These are phyloP conservation scores for Globisporangium lucens DNA, from an alignment of 352 stramenopile species.

Conservation along the genomic window DNA sequence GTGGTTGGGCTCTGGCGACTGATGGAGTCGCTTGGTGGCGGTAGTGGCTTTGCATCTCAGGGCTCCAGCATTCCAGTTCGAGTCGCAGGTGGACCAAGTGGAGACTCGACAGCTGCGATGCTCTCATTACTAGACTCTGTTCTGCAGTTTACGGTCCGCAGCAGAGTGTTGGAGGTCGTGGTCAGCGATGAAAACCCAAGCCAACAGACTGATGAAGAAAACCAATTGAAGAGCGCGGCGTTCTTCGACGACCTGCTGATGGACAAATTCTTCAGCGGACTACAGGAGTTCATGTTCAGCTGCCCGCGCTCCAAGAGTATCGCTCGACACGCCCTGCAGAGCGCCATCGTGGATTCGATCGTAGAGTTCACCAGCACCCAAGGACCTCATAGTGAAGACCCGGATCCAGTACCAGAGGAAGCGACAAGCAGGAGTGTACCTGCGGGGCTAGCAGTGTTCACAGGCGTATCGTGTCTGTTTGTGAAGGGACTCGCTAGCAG, in stretches of 20 bases:
- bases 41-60: slow-evolving; percentile 3
- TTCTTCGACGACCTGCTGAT: slow-evolving; percentile 56
- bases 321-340: slow-evolving; percentile 24
- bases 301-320: slow-evolving; percentile 32
- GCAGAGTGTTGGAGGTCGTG: slow-evolving; percentile 16
- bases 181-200: neutral
- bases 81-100: slow-evolving; percentile 16
- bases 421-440: neutral
- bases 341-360: slow-evolving; percentile 16
- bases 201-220: slow-evolving; percentile 4
- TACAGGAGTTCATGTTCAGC: slow-evolving; percentile 59
- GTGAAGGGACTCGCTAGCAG: slow-evolving; percentile 38
- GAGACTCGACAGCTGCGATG: neutral
- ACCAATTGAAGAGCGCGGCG: neutral
- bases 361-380: neutral
- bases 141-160: slow-evolving; percentile 28
- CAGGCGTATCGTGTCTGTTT: slow-evolving; percentile 31
- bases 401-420: neutral
- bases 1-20: slow-evolving; percentile 55
- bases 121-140: slow-evolving; percentile 18
- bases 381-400: neutral
- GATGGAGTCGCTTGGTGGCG: slow-evolving; percentile 34
- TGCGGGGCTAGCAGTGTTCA: slow-evolving; percentile 30
- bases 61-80: neutral
- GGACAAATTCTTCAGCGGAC: slow-evolving; percentile 51